Base-by-base conservation (phyloP, 768 basidiomycete genomes). In the Russula foetens region DNA sequence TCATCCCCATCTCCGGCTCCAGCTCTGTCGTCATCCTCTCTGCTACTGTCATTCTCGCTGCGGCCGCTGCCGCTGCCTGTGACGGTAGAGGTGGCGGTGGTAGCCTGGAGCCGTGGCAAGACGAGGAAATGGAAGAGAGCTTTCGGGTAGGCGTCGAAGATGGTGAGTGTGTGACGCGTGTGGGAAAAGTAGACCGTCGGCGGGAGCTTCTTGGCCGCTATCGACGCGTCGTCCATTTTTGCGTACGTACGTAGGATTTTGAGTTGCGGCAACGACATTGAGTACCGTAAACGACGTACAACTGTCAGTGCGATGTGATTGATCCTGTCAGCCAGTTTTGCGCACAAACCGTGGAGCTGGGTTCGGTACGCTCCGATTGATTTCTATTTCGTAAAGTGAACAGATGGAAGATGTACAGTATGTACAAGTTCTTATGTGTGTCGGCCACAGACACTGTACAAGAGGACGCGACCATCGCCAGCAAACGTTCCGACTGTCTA, bases 121-220 rank as follows among this genome's bases (percentile, higher is more conserved):
- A 96, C 72, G 46, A 97, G 79, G 68, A 93, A 88, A 73, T 97
- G 94, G 71, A 92, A 95, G 57, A 84, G 86, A 5, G 90, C 84
- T 72, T 93, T 93, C 5, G 88, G 88, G 69, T 78, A 93, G 28
- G 75, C 79, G 73, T 93, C 91, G 68, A 83, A 88, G 54, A 93
- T 74, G 6, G 84, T 86, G 48, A 91, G 66, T 8, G 83, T 80
- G 53, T 72, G 77, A 24, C 75, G 69, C 1, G 81, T 81, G 63
- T 81, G 75, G 28, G 77, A 75, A 67, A 89, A 84, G 23, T 85
- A 77, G 31, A 91, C 67, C 1, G 84, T 82, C 2, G 77, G 69
- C 1, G 90, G 86, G 19, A 91, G 71, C 4, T 41, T 74, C 4
- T 41, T 74, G 19, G 76, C 68, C 52, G 12, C 19, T 9, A 60